Evolutionary conservation across 2,329 filamentous ascomycete genomes (phyloP).

Genomic region (Pseudodiploospora longispora): DNA sequence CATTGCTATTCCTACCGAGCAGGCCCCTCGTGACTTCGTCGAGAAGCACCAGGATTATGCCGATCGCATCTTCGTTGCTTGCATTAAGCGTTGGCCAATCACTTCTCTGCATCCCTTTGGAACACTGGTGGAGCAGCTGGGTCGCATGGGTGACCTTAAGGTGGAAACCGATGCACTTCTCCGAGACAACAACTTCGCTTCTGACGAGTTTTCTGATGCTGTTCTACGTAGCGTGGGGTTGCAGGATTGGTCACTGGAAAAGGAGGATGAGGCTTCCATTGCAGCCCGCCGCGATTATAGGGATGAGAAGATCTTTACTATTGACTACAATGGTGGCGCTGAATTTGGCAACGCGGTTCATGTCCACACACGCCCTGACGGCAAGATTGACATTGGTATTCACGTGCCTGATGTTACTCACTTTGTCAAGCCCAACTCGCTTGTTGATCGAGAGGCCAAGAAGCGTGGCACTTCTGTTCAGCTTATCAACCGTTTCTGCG

Average conservation of each 20-base stretch:
- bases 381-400: conserved; percentile 86
- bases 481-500: conserved; percentile 77
- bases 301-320: conserved; percentile 78
- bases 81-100: conserved; percentile 99
- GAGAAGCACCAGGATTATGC: conserved; percentile 98
- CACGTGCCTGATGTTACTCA: conserved; percentile 93
- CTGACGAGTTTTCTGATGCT: conserved; percentile 95
- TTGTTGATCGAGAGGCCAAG: conserved; percentile 94
- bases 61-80: conserved; percentile 95
- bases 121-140: conserved; percentile 92
- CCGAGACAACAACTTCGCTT: conserved; percentile 96
- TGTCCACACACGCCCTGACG: conserved; percentile 74
- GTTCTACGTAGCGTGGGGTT: conserved; percentile 88
- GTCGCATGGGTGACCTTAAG: conserved; percentile 93
- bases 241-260: conserved; percentile 81
- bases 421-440: conserved; percentile 92
- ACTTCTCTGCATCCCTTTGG: conserved; percentile 98
- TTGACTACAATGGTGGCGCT: conserved; percentile 80
- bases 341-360: conserved; percentile 92
- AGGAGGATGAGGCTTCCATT: conserved; percentile 70
- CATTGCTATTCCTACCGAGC: conserved; percentile 96
- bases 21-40: conserved; percentile 94
- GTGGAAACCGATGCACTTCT: conserved; percentile 96
- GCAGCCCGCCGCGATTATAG: conserved; percentile 82
- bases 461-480: conserved; percentile 96